Conservation (phyloP, 2,329 filamentous ascomycete genomes). For the Graphilbum sp. region DNA sequence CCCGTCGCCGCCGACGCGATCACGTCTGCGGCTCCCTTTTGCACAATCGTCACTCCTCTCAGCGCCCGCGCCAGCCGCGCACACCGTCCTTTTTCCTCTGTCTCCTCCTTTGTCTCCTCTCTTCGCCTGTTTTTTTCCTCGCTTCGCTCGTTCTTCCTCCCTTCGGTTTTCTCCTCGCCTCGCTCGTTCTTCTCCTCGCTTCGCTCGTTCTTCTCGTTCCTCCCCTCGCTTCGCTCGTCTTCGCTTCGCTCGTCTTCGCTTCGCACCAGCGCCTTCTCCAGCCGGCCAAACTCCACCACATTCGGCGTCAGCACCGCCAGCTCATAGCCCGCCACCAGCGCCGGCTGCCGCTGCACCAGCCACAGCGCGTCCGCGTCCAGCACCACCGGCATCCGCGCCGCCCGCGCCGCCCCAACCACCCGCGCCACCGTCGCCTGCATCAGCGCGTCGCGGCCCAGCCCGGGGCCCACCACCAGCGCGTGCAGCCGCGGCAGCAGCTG, state of each 20-base stretch:
- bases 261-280: conserved; percentile 59
- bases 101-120: conserved; percentile 15
- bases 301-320: conserved; percentile 88
- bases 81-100: conserved; percentile 21
- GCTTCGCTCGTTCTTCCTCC: conserved; percentile 17
- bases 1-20: conserved; percentile 45
- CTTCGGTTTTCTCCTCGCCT: no score
- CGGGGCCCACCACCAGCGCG: conserved; percentile 83
- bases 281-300: conserved; percentile 73
- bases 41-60: conserved; percentile 76
- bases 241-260: no score
- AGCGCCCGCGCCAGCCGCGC: conserved; percentile 56
- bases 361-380: conserved; percentile 81
- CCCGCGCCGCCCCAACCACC: conserved; percentile 64
- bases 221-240: no score
- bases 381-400: conserved; percentile 60
- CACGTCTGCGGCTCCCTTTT: conserved; percentile 72
- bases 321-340: conserved; percentile 62
- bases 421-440: conserved; percentile 76
- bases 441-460: conserved; percentile 71
- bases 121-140: conserved; percentile 7
- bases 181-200: conserved; percentile 7
- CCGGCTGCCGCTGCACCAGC: conserved; percentile 59
- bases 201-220: conserved; percentile 23
- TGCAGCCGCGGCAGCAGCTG: conserved; percentile 75